Conservation (phyloP, 495 filamentous ascomycete genomes). For the Penicillium samsonianum region DNA sequence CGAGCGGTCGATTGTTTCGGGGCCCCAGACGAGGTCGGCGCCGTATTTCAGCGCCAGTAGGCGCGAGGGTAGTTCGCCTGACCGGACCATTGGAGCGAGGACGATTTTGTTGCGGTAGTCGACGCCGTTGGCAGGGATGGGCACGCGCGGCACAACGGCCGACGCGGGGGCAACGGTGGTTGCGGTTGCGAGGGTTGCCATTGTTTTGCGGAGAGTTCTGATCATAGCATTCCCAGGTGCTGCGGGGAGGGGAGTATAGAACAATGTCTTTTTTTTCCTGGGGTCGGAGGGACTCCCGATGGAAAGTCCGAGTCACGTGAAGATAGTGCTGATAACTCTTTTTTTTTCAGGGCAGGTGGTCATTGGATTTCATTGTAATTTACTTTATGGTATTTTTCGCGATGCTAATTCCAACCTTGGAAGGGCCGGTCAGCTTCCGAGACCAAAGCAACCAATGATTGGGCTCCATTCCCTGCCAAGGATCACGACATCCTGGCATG, state of each 20-base stretch:
- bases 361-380: constrained; percentile 9
- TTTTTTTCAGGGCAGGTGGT: not conserved
- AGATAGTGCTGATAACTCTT: constrained; percentile 16
- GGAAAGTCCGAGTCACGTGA: constrained; percentile 17
- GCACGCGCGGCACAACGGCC: constrained; percentile 53
- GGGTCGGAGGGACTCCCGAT: constrained; percentile 12
- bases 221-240: constrained; percentile 46
- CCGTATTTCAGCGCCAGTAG: constrained; percentile 89
- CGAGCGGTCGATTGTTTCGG: constrained; percentile 88
- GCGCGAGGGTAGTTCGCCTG: constrained; percentile 88
- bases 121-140: constrained; percentile 84
- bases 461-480: constrained; percentile 12
- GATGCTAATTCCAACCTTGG: too few species aligned
- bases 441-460: not conserved
- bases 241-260: not conserved
- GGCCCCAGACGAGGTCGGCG: constrained; percentile 96
- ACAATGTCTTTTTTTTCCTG: constrained; percentile 11
- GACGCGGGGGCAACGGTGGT: not conserved
- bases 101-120: constrained; percentile 93
- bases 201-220: constrained; percentile 46
- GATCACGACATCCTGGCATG: constrained; percentile 14
- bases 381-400: not conserved
- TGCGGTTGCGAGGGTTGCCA: constrained; percentile 50
- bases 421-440: not conserved
- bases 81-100: constrained; percentile 95